phyloP scores from a whole-genome alignment of 1,284 basidiomycete species.

The Boletus albobrunnescens region DNA sequence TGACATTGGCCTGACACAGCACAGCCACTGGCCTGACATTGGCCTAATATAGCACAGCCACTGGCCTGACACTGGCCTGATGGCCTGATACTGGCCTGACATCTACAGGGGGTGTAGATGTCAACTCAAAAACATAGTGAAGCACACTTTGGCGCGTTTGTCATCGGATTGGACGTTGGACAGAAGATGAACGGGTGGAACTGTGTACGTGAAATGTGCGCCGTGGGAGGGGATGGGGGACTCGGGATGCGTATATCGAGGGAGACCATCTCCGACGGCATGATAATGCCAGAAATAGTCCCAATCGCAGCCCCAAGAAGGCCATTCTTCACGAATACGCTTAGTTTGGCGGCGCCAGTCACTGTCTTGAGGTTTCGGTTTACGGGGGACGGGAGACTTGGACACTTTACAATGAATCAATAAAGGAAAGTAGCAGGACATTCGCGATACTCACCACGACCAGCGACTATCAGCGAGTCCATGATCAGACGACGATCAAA shows the following conservation, averaged over 20 bases:
- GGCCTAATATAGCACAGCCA: too few species aligned
- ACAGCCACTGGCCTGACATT: too few species aligned
- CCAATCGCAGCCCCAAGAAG: neutral
- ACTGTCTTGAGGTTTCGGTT: neutral
- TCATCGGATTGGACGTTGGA: neutral
- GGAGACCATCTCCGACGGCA: neutral
- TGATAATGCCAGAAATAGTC: conserved; percentile 1
- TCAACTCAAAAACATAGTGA: too few species aligned
- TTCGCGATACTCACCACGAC: neutral
- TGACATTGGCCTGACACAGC: too few species aligned
- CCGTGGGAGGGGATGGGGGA: neutral
- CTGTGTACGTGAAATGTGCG: neutral
- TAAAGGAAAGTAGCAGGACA: neutral
- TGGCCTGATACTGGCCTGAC: too few species aligned
- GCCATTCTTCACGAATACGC: neutral
- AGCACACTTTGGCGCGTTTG: neutral
- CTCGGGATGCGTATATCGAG: neutral
- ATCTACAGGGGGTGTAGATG: too few species aligned
- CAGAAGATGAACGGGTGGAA: neutral
- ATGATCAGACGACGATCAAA: neutral
- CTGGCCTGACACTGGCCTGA: too few species aligned
- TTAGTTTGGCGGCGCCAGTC: neutral
- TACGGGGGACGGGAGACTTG: neutral
- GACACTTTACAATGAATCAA: neutral
- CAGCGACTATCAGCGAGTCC: neutral